Base-by-base conservation (phyloP, 345 rosid species). In the Salix udensis region DNA sequence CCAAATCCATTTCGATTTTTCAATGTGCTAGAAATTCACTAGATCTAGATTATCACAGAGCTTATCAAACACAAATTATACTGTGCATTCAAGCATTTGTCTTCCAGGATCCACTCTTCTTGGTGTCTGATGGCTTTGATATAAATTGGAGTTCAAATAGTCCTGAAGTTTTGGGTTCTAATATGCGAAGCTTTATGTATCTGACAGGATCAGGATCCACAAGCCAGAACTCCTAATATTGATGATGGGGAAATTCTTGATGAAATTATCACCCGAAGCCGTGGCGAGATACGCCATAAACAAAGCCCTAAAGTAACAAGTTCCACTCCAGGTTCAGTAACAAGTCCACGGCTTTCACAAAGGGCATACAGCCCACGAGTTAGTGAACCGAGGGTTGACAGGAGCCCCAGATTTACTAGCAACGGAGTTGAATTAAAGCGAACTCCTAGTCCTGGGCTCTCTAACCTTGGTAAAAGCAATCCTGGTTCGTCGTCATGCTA, bases 181-280 rank as follows among this genome's bases (percentile, higher is more conserved):
- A 75, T 65, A 12, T 74, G 39, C 68, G 37, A 67, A 61, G 68
- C 36, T 78, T 60, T 83, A 23, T 76, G 61, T 37, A 65, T 67
- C 34, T 50, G 62, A 64, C 84, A 87, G 94, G 90, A 84, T 65
- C 89, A 82, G 74, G 81, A 79, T 76, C 34, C 61, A 13, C 87
- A 71, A 40, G 73, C 82, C 73, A 88, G 89, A 68, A 46, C 80
- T 44, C 53, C 80, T 19, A 66, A 65, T 24, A 71, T 85, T 24
- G 90, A 88, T 39, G 64, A 79, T 10, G 91, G 91, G 79, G 97
- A 94, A 83, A 79, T 92, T 77, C 84, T 94, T 71, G 98, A 92
- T 58, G 89, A 90, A 30, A 88, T 90, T 85, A 85, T 94, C 30
- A 94, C 94, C 1, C 85, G 98, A 83, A 88, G 97, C 86, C 83